phyloP scores from a whole-genome alignment of 1,284 basidiomycete species.

The Trametes sp. region DNA sequence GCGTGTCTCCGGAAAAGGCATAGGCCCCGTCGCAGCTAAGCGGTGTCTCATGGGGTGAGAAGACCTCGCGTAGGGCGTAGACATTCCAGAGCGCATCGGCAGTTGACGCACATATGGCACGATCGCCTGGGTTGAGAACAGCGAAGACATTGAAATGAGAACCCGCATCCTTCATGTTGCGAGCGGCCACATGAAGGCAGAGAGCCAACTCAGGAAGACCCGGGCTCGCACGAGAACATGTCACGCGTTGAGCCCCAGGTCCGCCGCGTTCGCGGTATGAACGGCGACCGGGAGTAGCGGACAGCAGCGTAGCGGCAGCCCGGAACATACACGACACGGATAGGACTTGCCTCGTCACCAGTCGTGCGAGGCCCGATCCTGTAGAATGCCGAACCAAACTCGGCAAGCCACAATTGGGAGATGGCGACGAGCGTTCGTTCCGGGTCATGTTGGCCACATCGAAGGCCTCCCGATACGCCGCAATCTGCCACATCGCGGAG shows the following conservation, averaged over 20 bases:
- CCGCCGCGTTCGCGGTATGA: slow-evolving; percentile 12
- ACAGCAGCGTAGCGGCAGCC: slow-evolving; percentile 12
- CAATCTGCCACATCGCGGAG: not conserved
- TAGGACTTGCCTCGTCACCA: slow-evolving; percentile 3
- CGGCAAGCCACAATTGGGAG: not conserved
- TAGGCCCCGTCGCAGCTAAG: not conserved
- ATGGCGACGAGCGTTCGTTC: not conserved
- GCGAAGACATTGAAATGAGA: not conserved
- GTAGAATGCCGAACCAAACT: slow-evolving; percentile 8
- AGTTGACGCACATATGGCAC: slow-evolving; percentile 4
- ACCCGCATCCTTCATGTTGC: slow-evolving; percentile 1
- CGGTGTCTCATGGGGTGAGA: not conserved
- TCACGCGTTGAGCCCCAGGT: slow-evolving; percentile 25
- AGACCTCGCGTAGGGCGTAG: not conserved
- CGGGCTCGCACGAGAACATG: slow-evolving; percentile 27
- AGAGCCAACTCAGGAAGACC: slow-evolving; percentile 18
- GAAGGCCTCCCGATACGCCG: slow-evolving; percentile 4
- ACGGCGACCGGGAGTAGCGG: slow-evolving; percentile 12
- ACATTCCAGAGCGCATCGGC: not conserved
- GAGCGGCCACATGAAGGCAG: slow-evolving; percentile 14
- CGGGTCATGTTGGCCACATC: not conserved
- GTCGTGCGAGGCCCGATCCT: slow-evolving; percentile 8
- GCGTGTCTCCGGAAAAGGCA: not conserved
- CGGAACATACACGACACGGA: slow-evolving; percentile 5
- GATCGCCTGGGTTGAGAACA: slow-evolving; percentile 8